Evolutionary conservation across 2,329 filamentous ascomycete species (phyloP).

Genomic region (Trichocomaceae sp.): DNA sequence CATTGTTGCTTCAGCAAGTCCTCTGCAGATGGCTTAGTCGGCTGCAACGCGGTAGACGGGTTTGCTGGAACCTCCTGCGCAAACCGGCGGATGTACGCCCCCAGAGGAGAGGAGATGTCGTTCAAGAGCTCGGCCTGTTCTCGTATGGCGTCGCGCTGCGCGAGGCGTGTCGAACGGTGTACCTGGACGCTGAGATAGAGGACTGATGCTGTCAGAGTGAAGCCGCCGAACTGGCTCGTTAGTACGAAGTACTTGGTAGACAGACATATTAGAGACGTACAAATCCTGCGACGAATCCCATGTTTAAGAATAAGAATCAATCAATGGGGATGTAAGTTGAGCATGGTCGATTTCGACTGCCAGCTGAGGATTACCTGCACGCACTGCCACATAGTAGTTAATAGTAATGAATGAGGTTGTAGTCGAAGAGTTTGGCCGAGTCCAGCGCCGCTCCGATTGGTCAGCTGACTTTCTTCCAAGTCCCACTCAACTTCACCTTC

Average conservation of each 20-base stretch:
- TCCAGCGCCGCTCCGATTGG: no score
- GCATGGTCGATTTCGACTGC: no score
- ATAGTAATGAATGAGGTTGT: no score
- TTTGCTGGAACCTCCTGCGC: constrained; percentile 12
- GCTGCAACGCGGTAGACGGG: constrained; percentile 1
- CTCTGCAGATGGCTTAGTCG: constrained; percentile 48
- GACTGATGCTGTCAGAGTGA: constrained; percentile 66
- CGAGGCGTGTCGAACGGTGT: constrained; percentile 60
- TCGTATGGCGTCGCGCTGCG: constrained; percentile 39
- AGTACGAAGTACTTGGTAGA: no score
- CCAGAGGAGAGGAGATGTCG: constrained; percentile 30
- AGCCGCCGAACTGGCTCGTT: constrained; percentile 65
- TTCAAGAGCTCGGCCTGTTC: constrained; percentile 40
- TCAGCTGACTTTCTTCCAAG: no score
- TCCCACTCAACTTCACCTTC: no score
- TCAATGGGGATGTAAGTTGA: neutral
- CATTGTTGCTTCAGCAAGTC: constrained; percentile 69
- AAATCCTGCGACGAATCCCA: constrained; percentile 70
- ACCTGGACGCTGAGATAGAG: constrained; percentile 66
- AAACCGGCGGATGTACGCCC: constrained; percentile 30
- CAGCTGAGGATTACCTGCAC: no score
- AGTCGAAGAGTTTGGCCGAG: no score
- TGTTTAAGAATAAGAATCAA: constrained; percentile 27
- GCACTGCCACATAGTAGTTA: no score
- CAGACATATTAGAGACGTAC: constrained; percentile 54